A percentile compares a stretch with the other conserved stretches of the same genome.
phyloP scores from a whole-genome alignment of 2,329 filamentous ascomycete species.

The Chaetomium olivaceum region DNA sequence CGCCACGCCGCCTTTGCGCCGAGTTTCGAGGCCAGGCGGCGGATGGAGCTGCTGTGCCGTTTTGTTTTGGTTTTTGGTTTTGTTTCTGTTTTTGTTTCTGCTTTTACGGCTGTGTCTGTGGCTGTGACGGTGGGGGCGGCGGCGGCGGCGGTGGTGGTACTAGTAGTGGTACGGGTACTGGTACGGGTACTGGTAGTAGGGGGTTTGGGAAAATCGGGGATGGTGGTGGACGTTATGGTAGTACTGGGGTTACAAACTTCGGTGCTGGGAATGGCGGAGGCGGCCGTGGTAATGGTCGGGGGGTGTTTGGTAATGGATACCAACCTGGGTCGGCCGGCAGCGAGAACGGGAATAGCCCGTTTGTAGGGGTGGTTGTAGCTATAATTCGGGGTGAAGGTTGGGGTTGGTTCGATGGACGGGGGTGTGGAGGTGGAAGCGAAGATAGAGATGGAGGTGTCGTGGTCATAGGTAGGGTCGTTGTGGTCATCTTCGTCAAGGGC shows the following conservation, averaged over 20 bases:
- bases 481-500: too few relatives aligned
- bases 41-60: slow-evolving; percentile 16
- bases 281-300: too few relatives aligned
- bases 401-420: not conserved
- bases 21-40: slow-evolving; percentile 3
- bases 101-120: not conserved
- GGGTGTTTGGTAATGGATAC: slow-evolving; percentile 12
- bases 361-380: not conserved
- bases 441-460: not conserved
- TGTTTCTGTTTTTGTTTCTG: not conserved
- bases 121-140: too few relatives aligned
- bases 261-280: too few relatives aligned
- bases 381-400: not conserved
- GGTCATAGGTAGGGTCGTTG: not conserved
- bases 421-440: too few relatives aligned
- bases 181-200: too few relatives aligned
- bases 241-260: too few relatives aligned
- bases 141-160: too few relatives aligned
- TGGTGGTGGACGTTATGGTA: too few relatives aligned
- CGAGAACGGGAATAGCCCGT: slow-evolving; percentile 7
- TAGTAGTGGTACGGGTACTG: too few relatives aligned
- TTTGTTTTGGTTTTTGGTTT: not conserved
- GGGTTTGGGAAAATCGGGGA: too few relatives aligned
- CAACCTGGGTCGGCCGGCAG: slow-evolving; percentile 6
- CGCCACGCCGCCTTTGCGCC: slow-evolving; percentile 12